phyloP scores from a whole-genome alignment of 2,329 filamentous ascomycete species.

The Colletotrichum siamense region DNA sequence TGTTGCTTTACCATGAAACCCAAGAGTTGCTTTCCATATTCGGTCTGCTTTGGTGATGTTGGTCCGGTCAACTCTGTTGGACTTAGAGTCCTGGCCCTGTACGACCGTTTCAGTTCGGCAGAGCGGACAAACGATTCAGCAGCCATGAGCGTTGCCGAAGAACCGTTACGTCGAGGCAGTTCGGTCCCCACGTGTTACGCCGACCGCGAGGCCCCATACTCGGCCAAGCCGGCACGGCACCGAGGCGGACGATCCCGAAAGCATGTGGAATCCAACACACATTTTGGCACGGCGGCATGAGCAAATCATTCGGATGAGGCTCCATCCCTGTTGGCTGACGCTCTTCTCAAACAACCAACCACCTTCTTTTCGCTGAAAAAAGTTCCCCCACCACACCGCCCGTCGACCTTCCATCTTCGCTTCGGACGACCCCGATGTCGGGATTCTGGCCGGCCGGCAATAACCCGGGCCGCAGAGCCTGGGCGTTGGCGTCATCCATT shows the following conservation, averaged over 20 bases:
- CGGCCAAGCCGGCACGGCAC: conserved; percentile 12
- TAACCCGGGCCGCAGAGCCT: conserved; percentile 6
- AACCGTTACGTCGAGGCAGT: background rate
- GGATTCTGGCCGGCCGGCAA: conserved; percentile 8
- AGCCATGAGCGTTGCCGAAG: background rate
- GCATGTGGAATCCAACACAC: background rate
- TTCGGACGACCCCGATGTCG: conserved; percentile 11
- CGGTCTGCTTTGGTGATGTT: background rate
- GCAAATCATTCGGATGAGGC: background rate
- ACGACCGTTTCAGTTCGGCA: background rate
- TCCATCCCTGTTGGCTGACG: background rate
- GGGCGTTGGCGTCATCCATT: conserved; percentile 16
- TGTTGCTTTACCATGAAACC: background rate
- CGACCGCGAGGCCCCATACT: background rate
- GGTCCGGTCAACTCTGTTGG: background rate
- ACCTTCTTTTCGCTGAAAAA: background rate
- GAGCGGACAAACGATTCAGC: background rate
- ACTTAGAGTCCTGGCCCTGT: background rate
- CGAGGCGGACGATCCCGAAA: background rate
- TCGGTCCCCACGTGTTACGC: background rate
- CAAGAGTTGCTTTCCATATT: background rate
- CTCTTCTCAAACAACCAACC: background rate
- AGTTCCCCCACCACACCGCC: background rate
- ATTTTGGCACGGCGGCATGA: background rate
- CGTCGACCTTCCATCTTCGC: background rate